Evolutionary conservation across 2,329 filamentous ascomycete species (phyloP).

Genomic region (Pseudogymnoascus sp.): DNA sequence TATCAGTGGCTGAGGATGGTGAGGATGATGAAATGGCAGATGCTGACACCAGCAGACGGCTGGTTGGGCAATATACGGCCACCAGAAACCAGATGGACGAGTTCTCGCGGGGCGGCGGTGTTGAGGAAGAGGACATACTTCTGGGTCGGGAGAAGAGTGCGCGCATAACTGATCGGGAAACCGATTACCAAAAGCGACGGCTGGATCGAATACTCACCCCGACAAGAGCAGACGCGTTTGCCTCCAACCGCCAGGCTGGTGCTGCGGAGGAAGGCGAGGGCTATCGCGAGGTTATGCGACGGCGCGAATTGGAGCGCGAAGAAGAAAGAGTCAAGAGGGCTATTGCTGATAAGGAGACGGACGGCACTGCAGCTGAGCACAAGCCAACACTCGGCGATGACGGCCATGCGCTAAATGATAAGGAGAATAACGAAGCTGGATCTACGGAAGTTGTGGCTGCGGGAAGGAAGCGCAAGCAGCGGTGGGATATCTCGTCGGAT

Average conservation of each 20-base stretch:
- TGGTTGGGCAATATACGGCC: slow-evolving; percentile 94
- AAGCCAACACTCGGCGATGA: slow-evolving; percentile 64
- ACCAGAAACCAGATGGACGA: slow-evolving; percentile 89
- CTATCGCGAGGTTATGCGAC: slow-evolving; percentile 86
- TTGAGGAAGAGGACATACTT: slow-evolving; percentile 87
- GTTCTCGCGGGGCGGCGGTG: slow-evolving; percentile 74
- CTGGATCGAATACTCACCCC: slow-evolving; percentile 84
- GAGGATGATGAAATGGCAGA: slow-evolving; percentile 73
- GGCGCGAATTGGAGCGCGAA: slow-evolving; percentile 84
- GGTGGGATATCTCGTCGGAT: slow-evolving; percentile 76
- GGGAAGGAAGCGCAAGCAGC: slow-evolving; percentile 79
- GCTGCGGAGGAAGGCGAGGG: slow-evolving; percentile 64
- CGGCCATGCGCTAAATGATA: slow-evolving; percentile 39
- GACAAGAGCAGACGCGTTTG: slow-evolving; percentile 78
- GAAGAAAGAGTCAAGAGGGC: slow-evolving; percentile 76
- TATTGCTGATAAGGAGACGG: slow-evolving; percentile 62
- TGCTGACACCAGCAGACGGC: slow-evolving; percentile 61
- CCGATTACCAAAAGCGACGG: slow-evolving; percentile 93
- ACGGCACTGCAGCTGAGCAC: slow-evolving; percentile 52
- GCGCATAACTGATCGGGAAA: slow-evolving; percentile 86
- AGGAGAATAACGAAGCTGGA: slow-evolving; percentile 65
- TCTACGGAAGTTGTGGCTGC: slow-evolving; percentile 54
- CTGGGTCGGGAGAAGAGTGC: slow-evolving; percentile 79
- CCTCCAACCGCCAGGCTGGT: slow-evolving; percentile 61
- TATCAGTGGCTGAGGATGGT: slow-evolving; percentile 70